Evolutionary conservation across 176 grass and related monocot species (phyloP).

Genomic region (Raddia distichophylla): DNA sequence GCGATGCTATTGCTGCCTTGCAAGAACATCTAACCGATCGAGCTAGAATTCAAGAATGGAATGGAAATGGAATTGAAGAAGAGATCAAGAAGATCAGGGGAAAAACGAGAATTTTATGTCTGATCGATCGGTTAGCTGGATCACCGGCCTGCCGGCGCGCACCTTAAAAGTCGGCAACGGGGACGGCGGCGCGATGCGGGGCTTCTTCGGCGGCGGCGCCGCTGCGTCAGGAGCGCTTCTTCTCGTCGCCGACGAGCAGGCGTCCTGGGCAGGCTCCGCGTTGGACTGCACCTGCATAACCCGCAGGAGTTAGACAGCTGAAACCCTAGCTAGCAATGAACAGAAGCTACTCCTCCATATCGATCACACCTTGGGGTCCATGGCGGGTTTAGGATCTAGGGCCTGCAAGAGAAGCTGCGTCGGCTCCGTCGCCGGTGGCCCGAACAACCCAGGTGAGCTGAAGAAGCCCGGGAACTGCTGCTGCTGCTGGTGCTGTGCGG

Average conservation of each 20-base stretch:
- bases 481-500: not conserved
- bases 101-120: not conserved
- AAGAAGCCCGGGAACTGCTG: constrained; percentile 32
- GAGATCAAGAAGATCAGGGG: not conserved
- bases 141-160: not conserved
- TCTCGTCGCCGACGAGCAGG: constrained; percentile 49
- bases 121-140: not conserved
- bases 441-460: constrained; percentile 11
- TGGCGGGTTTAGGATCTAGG: constrained; percentile 3
- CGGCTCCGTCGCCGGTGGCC: not conserved
- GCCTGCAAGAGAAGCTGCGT: constrained; percentile 31
- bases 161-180: constrained; percentile 90
- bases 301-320: not conserved
- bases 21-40: not conserved
- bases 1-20: not conserved
- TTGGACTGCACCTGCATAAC: constrained; percentile 39
- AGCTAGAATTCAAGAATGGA: not conserved
- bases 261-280: constrained; percentile 31
- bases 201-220: constrained; percentile 54
- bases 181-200: constrained; percentile 57
- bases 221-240: constrained; percentile 27
- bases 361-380: not conserved
- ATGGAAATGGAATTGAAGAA: not conserved
- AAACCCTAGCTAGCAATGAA: constrained; percentile 25
- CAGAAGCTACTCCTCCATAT: not conserved